Base-by-base conservation (phyloP, 2,329 filamentous ascomycete species). In the Leptographium galeiforme region DNA sequence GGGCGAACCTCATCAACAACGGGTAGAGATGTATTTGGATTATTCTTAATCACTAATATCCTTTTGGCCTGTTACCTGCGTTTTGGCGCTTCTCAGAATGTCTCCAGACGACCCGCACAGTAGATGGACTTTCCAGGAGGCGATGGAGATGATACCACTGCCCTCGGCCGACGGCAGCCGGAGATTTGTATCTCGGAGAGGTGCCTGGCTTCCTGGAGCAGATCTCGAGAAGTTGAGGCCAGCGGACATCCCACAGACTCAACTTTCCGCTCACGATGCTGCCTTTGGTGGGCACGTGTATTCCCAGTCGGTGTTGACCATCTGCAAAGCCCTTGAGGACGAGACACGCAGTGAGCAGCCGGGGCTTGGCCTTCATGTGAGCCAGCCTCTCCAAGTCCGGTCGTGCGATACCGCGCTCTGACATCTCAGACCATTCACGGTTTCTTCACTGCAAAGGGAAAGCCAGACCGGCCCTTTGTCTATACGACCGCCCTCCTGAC, bases 341-440 rank as follows among this genome's bases (percentile, higher is more conserved):
- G 38, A 30, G 16, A 39, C 6, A 32, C 5, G 14, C 2, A 10
- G 34, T 8, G 12, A 39, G 18, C 12, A 12, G 14, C 16, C n/a
- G 8, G 4, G 32, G 13, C 38, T 52, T 2, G 53, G 50, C n/a
- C 30, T 72, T 48, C 72, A 74, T 62, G 71, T 72, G 65, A 55
- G 69, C 61, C n/a, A 32, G 45, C n/a, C 8, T 25, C 33, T 30
- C 32, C 19, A 18, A 2, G 1, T n/a, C 4, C 16, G 11, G 2
- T 18, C 6, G 11, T 18, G 18, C 16, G 12, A 18, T 33, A 7
- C 11, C 8, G 30, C 30, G 10, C 6, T 4, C 39, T 79, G 76
- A 73, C 75, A 8, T 74, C 2, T 4, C 39, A 79, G 76, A 73
- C 75, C 10, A 75, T 81, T 25, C 74, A 79, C 59, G 77, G 76